Base-by-base conservation (phyloP, 1,284 basidiomycete genomes). In the Farysia itapuensis region DNA sequence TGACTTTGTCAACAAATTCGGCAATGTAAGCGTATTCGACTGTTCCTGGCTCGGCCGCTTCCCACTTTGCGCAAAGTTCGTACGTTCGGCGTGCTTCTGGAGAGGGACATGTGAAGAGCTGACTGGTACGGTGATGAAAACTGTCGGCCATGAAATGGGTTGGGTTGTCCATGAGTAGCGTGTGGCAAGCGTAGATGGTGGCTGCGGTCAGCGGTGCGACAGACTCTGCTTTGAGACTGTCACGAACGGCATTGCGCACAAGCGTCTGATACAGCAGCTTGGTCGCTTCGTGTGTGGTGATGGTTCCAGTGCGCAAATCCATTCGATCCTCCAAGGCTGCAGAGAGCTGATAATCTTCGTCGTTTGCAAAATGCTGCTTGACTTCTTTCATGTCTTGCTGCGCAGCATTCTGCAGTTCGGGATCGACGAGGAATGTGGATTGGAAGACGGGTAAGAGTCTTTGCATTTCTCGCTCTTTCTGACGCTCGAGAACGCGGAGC, bases 41-140 rank as follows among this genome's bases (percentile, higher is more conserved):
- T 1, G 59, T 43, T 12, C 35, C 33, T 5, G 54, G 38, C 6
- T 47, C 21, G 7, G 66, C 68, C 16, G 79, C 77, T 13, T 82
- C 78, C 84, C 88, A 84, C 2, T 78, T 65, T 13, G 75, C 75
- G 3, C 91, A 84, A 0, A 66, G 72, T n/a, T 81, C 43, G 20
- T 91, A 74, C 29, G 82, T 82, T 15, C 81, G 67, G 2, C 88
- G 79, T 29, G 90, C 84, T 0, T 79, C 78, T 22, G 79, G 76
- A 1, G 88, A 87, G 3, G 91, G 84, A 28, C 93, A 83, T 26
- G 81, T 73, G 78, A 93, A 91, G 0, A 70, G 78, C 38, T 85
- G 84, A 4, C 79, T 80, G 12, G 78, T 66, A 31, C 84, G 79
- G 76, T 89, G 88, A 26, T 80, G 78, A 23, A 79, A 75, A 18